Evolutionary conservation across 805 yeast species (phyloP), one percentile per base, ranked within the genome.

Genomic region (Candida methanosorbosa): DNA sequence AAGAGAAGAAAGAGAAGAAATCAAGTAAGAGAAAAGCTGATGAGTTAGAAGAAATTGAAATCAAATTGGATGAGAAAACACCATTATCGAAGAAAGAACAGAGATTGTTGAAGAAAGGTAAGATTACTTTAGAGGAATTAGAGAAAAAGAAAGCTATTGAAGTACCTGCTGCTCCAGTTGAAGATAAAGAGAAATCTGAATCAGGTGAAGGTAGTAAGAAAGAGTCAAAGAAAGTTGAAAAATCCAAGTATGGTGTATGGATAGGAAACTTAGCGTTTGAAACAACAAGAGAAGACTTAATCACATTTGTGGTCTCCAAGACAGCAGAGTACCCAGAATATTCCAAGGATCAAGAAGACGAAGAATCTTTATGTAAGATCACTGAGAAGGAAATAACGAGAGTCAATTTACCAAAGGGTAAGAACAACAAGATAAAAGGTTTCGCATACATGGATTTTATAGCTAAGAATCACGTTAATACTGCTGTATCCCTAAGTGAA

Each of bases 61-160:
- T 82, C 40, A 82, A 81, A 50, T 61, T 82, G 35, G 61, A 64
- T 18, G 81, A 76, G 32, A 77, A 85, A 5, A 3, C 20, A 12
- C 97, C 98, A 1, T 64, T 88, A 33, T 87, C 96, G 11, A 88
- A 85, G 57, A 90, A 92, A 57, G 95, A 90, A 58, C 81, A 81
- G 49, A 81, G 97, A 62, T 63, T 78, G 45, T 61, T 82, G 44
- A 90, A 92, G 59, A 81, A 81, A 55, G 87, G 87, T 40, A 77
- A 82, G 49, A 50, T 70, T 21, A 73, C 81, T 32, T 45, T 75
- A 30, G 80, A 75, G 32, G 78, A 75, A 46, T 50, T 78, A 16
- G 66, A 68, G 39, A 49, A 51, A 30, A 47, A 46, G 38, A 46
- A 61, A 54, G 24, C 38, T 6, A n/a, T n/a, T n/a, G n/a, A n/a